Evolutionary conservation across 1,139 yeast species (phyloP), one percentile per base, ranked within the genome.

Genomic region (Geotrichum candidum): DNA sequence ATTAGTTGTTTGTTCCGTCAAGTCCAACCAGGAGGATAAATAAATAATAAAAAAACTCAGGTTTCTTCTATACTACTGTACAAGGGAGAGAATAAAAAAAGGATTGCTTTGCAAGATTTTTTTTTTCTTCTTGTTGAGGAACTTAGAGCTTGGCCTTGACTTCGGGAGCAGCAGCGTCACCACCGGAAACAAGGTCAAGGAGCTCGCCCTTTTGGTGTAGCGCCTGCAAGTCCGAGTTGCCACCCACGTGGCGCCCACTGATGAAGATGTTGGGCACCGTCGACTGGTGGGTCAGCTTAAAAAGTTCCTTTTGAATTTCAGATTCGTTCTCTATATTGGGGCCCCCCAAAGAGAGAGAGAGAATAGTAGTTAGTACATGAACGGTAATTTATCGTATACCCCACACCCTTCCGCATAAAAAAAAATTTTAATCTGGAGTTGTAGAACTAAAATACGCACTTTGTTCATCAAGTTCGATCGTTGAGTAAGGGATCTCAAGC

Each of bases 191-290:
- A 29, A 58, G 50, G 6, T 46, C 35, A 9, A 33, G 73, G 60
- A 80, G 69, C 67, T 77, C 67, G 62, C 80, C 82, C 53, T 68
- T 64, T 45, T 72, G 69, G 64, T 79, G 77, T 74, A 85, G 80
- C 55, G 80, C 78, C 77, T 90, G 95, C 66, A 91, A 79, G 68
- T 88, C 96, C 58, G 92, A 86, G 82, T 54, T 59, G 13, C 61
- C 61, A 65, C 99, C 99, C 70, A 94, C 84, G 78, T 90, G 97
- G 77, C 90, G 82, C 64, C 96, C 97, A 59, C 82, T 85, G 73
- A 94, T 91, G 77, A 87, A 91, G 67, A 94, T 83, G 76, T 88
- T 92, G 66, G 99, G 99, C 63, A 94, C 98, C 51, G 97, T 90
- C 69, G 84, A 82, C 79, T 94, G 98, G 65, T 97, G 96, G 52